phyloP scores from a whole-genome alignment of 2,329 filamentous ascomycete species.

The Colletotrichum cuscutae region DNA sequence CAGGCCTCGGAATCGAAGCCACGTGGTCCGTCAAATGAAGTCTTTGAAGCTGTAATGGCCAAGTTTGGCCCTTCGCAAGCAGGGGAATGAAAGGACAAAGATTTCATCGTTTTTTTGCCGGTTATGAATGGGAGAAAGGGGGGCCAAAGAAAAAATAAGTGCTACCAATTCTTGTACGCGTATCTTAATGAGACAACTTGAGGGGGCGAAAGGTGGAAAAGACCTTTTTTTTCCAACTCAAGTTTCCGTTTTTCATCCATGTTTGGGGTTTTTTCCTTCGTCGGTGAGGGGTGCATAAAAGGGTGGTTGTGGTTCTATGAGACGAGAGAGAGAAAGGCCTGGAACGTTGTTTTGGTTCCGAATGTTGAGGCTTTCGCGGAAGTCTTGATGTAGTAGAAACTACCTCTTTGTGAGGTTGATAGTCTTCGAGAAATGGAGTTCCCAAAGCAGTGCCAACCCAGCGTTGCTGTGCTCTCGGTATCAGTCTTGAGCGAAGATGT shows the following conservation, averaged over 20 bases:
- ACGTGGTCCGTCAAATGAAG: constrained; percentile 26
- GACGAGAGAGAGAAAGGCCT: neutral
- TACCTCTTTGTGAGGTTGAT: no score
- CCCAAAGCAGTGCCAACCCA: no score
- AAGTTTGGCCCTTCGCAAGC: constrained; percentile 24
- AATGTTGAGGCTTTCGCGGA: no score
- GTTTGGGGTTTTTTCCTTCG: constrained; percentile 25
- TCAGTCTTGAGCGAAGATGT: no score
- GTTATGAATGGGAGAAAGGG: constrained; percentile 25
- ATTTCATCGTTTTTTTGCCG: constrained; percentile 11
- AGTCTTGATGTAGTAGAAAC: no score
- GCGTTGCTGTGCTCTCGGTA: no score
- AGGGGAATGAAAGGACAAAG: constrained; percentile 29
- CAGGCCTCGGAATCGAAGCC: constrained; percentile 6
- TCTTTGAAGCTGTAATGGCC: constrained; percentile 32
- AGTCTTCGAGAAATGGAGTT: no score
- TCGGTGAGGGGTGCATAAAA: constrained; percentile 27
- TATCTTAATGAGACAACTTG: constrained; percentile 36
- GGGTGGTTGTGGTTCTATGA: constrained; percentile 11
- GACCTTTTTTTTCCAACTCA: constrained; percentile 11
- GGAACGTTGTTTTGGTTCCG: no score
- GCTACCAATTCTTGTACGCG: constrained; percentile 38
- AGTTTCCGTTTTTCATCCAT: constrained; percentile 11
- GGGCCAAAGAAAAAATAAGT: constrained; percentile 32
- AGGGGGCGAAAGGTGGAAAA: constrained; percentile 2